Base-by-base conservation (phyloP, 345 rosid species). In the Salix suchowensis region DNA sequence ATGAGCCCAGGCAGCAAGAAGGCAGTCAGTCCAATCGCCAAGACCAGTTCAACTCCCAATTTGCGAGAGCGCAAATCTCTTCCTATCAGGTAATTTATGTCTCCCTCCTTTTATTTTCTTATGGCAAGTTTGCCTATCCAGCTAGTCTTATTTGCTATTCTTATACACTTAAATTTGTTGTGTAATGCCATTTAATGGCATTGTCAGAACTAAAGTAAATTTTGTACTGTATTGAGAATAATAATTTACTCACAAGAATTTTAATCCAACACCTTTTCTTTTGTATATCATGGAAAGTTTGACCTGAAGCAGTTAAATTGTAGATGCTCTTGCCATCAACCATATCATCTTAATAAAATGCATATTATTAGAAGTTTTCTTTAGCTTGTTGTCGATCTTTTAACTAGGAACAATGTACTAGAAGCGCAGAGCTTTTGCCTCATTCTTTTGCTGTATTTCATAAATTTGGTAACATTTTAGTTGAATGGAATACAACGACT, bases 31-130 rank as follows among this genome's bases (percentile, higher is more conserved):
- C 84, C 79, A 77, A 71, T 78, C 87, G 87, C 62, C 88, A 82
- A 54, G 91, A 88, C 30, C 91, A 88, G 61, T 73, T 78, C 70
- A 86, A 73, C 52, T 77, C 87, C 71, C 92, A 88, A 72, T 87
- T 84, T 77, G 55, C 84, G 6, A 77, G 85, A 76, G 68, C 82
- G 10, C 92, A 84, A 65, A 83, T 81, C 50, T 86, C 90, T 18
- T 74, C 93, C 60, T 80, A 74, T 74, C 98, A 87, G 89, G 97
- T 79, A 78, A 62, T 60, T 10, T 15, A 34, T 60, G 6, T 26
- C 24, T 67, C 34, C 21, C 12, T 55, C 24, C n/a, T 21, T 19
- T 54, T 67, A 26, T 3, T 61, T 28, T 5, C 16, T 30, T 2
- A 2, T 36, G 8, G 44, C 15, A 6, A 18, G 34, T 68, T 39